Base-by-base conservation (phyloP, 176 grass and related monocot genomes). In the Bromus sterilis region DNA sequence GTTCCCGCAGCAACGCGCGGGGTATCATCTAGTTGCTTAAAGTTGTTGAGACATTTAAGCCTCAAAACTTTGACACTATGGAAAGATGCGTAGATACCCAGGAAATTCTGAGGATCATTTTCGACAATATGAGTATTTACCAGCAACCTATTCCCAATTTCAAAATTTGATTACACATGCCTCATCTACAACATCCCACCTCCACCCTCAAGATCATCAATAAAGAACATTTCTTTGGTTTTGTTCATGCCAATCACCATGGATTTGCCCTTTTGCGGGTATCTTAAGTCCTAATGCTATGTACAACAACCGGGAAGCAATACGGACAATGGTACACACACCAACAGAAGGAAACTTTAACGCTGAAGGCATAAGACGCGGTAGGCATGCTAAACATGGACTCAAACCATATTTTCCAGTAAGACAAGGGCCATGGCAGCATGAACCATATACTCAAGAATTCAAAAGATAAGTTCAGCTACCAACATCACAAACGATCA, bases 281-380 rank as follows among this genome's bases (percentile, higher is more conserved):
- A 53, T 53, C 48, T 53, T 18, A 53, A 53, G 48, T 26, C 13
- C 67, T 46, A 70, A 85, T 83, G 56, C 18, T 86, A 87, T 90
- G 70, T 90, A 87, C 84, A 87, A 43, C 37, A 76, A n/a, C 42
- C 71, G 42, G 41, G 63, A 89, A 85, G 64, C 32, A 60, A 75
- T 79, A 81, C 46, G 41, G 51, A 77, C 43, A 81, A 71, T 23
- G 63, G 85, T 44, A 81, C 42, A 77, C 82, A 85, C 33, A 76
- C 64, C 40, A 89, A 62, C 18, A 18, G 68, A 51, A 72, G 1
- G 5, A 59, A 66, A 84, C 49, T 74, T 74, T 69, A 60, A 84
- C 5, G 2, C 39, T 80, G 13, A 78, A 81, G 55, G 77, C 20
- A 89, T 71, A 80, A 6, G 21, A 85, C 62, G 36, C 7, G 13